A percentile compares a stretch with the other conserved stretches of the same genome.
Evolutionary conservation across 2,329 filamentous ascomycete species (phyloP).

Genomic region (Bertia moriformis): DNA sequence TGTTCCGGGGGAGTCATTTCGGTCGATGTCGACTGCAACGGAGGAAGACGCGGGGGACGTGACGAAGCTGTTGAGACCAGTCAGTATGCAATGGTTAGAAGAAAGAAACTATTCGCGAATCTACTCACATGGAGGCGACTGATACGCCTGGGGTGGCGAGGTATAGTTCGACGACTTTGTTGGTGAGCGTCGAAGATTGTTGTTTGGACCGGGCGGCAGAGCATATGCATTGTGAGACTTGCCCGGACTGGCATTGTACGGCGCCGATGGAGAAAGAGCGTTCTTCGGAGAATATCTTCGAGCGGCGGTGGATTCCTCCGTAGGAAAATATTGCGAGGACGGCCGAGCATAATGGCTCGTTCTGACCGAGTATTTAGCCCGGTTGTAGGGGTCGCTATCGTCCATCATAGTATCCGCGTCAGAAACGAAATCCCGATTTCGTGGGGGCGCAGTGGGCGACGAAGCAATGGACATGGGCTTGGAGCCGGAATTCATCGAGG

Average conservation of each 20-base stretch:
- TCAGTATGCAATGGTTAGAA: no score
- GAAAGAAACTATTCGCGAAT: not conserved
- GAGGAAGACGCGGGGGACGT: not conserved
- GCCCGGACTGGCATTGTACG: not conserved
- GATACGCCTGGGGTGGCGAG: not conserved
- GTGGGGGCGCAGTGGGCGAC: not conserved
- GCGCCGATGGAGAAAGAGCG: not conserved
- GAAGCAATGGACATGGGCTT: not conserved
- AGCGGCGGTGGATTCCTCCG: not conserved
- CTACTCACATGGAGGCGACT: not conserved
- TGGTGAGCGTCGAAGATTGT: not conserved
- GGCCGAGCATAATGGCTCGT: not conserved
- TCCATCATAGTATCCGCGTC: not conserved
- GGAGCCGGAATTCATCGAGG: not conserved
- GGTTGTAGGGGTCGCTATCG: not conserved
- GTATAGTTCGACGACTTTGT: not conserved
- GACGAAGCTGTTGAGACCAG: not conserved
- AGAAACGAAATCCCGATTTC: not conserved
- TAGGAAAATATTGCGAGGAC: not conserved
- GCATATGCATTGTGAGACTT: slow-evolving; percentile 1
- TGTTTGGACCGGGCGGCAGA: not conserved
- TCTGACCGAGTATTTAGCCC: not conserved
- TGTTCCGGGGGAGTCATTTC: not conserved
- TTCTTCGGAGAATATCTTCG: not conserved
- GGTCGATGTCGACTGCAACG: not conserved